A percentile compares a stretch with the other conserved stretches of the same genome.
Evolutionary conservation across 306 rosid genomes (phyloP).

Genomic region (Fagus crenata): DNA sequence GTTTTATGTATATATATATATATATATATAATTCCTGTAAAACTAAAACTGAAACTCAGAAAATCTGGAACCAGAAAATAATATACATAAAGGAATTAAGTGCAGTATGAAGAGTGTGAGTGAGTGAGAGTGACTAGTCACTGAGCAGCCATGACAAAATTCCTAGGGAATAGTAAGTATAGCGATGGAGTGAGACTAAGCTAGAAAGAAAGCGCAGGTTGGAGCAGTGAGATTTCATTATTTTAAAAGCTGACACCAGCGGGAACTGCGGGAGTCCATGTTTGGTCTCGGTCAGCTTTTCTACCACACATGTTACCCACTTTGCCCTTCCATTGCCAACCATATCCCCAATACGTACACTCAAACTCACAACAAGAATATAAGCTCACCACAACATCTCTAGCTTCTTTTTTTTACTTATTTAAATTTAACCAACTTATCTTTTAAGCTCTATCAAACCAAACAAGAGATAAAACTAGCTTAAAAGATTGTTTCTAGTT

Average conservation of each 20-base stretch:
- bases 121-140: background rate
- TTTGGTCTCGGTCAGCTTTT: background rate
- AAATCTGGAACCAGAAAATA: too few species aligned
- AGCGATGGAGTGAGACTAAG: background rate
- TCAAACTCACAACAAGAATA: too few species aligned
- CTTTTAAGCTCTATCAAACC: too few species aligned
- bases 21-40: too few species aligned
- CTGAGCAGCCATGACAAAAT: background rate
- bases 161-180: background rate
- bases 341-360: background rate
- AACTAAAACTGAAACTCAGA: too few species aligned
- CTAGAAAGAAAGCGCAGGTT: background rate
- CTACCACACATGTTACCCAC: background rate
- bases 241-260: conserved; percentile 27
- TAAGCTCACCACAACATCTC: too few species aligned
- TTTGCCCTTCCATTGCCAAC: background rate
- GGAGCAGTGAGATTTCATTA: background rate
- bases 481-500: too few species aligned
- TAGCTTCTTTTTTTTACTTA: too few species aligned
- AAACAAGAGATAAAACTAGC: too few species aligned
- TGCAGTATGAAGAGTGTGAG: background rate
- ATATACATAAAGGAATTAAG: too few species aligned
- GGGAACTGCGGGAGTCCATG: conserved; percentile 27
- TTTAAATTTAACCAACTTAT: too few species aligned
- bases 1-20: too few species aligned